Percentiles rank a stretch among this genome's conserved stretches.
These are phyloP conservation scores for Beauveria brongniartii DNA, from an alignment of 2,329 filamentous ascomycete genomes.

Conservation along the genomic window DNA sequence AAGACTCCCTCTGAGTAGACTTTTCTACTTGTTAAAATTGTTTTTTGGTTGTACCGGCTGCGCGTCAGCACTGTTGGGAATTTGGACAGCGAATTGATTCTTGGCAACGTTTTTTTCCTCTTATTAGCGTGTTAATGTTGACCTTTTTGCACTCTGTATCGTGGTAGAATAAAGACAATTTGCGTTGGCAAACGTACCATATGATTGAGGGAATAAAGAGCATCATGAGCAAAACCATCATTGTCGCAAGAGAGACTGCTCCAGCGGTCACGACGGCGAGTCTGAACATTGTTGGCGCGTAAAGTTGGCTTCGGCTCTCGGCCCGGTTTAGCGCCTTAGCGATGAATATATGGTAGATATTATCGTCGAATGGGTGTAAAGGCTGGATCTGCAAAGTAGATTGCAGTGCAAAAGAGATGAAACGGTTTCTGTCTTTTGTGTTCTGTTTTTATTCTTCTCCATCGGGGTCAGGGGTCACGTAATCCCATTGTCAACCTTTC, in stretches of 20 bases:
- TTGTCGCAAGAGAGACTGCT: not conserved
- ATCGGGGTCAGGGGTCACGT: too few relatives aligned
- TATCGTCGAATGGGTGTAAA: not conserved
- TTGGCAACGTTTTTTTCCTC: not conserved
- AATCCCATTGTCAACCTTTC: too few relatives aligned
- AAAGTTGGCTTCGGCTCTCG: not conserved
- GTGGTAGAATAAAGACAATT: not conserved
- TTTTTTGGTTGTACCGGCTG: too few relatives aligned
- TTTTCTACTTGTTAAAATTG: too few relatives aligned
- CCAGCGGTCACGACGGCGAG: slow-evolving; percentile 2
- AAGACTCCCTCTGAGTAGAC: not conserved
- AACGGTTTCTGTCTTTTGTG: not conserved
- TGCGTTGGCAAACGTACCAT: not conserved
- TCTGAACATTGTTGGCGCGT: not conserved
- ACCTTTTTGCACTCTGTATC: not conserved
- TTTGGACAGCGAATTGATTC: not conserved
- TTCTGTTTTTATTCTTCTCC: too few relatives aligned
- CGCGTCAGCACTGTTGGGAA: not conserved
- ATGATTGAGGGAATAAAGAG: not conserved
- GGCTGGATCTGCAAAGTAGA: not conserved
- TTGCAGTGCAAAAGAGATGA: not conserved
- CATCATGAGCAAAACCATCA: not conserved
- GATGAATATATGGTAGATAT: not conserved
- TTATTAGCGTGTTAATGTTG: not conserved
- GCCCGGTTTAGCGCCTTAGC: not conserved